A percentile compares a stretch with the other conserved stretches of the same genome.
Evolutionary conservation across 2,329 filamentous ascomycete genomes (phyloP).

Genomic region (Fusarium sp.): DNA sequence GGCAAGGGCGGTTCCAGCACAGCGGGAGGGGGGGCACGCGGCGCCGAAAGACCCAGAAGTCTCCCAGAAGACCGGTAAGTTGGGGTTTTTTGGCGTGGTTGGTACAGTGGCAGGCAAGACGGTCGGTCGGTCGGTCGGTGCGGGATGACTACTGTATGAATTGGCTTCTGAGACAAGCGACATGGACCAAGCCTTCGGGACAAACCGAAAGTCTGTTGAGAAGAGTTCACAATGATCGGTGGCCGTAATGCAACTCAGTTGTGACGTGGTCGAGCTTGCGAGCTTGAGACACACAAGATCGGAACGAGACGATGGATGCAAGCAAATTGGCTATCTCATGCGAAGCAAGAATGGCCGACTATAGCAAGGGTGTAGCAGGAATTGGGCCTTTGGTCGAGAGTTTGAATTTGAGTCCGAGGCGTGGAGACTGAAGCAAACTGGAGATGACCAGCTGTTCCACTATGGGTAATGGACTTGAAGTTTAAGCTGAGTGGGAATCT

Average conservation of each 20-base stretch:
- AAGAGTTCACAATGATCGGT: slow-evolving; percentile 37
- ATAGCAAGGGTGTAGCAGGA: slow-evolving; percentile 10
- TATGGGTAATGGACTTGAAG: neutral
- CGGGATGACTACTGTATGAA: slow-evolving; percentile 12
- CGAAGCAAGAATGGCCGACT: slow-evolving; percentile 11
- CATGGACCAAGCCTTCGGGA: slow-evolving; percentile 37
- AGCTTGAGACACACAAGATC: slow-evolving; percentile 8
- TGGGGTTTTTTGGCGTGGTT: slow-evolving; percentile 15
- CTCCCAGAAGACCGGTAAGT: slow-evolving; percentile 36
- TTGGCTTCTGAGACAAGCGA: slow-evolving; percentile 22
- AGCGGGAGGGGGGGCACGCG: slow-evolving; percentile 43
- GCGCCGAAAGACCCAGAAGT: slow-evolving; percentile 35
- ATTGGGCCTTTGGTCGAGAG: neutral
- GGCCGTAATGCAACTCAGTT: slow-evolving; percentile 38
- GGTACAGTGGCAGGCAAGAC: slow-evolving; percentile 9
- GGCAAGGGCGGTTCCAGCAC: slow-evolving; percentile 44
- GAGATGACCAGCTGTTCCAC: slow-evolving; percentile 5
- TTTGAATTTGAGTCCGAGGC: neutral
- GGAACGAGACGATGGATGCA: slow-evolving; percentile 11
- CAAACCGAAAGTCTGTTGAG: slow-evolving; percentile 37
- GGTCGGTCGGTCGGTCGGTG: slow-evolving; percentile 26
- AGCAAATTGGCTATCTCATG: slow-evolving; percentile 31
- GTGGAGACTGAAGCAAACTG: neutral
- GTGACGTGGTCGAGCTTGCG: slow-evolving; percentile 44
- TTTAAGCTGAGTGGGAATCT: slow-evolving; percentile 5